phyloP scores from a whole-genome alignment of 2,329 filamentous ascomycete species.

The Calonectria pseudoturangicola region DNA sequence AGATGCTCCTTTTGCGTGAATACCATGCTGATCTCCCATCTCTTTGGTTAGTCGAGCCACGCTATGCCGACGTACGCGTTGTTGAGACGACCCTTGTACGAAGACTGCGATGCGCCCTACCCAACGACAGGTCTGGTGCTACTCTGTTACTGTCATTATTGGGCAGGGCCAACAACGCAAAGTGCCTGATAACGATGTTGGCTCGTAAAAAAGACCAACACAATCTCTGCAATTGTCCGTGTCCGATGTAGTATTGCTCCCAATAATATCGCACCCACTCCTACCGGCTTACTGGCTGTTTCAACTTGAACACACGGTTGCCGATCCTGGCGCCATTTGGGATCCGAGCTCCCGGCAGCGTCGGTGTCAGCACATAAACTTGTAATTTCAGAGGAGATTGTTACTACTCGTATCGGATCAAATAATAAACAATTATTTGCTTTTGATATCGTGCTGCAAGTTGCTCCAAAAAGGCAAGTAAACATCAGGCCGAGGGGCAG shows the following conservation, averaged over 20 bases:
- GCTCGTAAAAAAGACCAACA: background rate
- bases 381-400: slow-evolving; percentile 33
- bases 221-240: slow-evolving; percentile 37
- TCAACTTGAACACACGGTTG: slow-evolving; percentile 38
- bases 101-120: slow-evolving; percentile 1
- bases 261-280: slow-evolving; percentile 33
- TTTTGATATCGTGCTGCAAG: background rate
- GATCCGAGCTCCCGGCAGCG: slow-evolving; percentile 35
- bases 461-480: slow-evolving; percentile 4
- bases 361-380: slow-evolving; percentile 28
- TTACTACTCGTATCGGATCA: slow-evolving; percentile 35
- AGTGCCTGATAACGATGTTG: background rate
- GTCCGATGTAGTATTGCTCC: slow-evolving; percentile 44
- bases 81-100: slow-evolving; percentile 11
- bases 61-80: slow-evolving; percentile 16
- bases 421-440: slow-evolving; percentile 8
- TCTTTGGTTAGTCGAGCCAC: slow-evolving; percentile 12
- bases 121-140: slow-evolving; percentile 14
- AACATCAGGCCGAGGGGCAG: slow-evolving; percentile 16
- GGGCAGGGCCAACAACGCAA: background rate
- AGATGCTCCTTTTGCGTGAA: slow-evolving; percentile 29
- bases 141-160: slow-evolving; percentile 4
- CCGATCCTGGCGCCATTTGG: slow-evolving; percentile 30
- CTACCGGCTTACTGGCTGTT: slow-evolving; percentile 35
- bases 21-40: slow-evolving; percentile 31